Evolutionary conservation across 2,329 filamentous ascomycete species (phyloP).

Genomic region (Acrocalymma vagum): DNA sequence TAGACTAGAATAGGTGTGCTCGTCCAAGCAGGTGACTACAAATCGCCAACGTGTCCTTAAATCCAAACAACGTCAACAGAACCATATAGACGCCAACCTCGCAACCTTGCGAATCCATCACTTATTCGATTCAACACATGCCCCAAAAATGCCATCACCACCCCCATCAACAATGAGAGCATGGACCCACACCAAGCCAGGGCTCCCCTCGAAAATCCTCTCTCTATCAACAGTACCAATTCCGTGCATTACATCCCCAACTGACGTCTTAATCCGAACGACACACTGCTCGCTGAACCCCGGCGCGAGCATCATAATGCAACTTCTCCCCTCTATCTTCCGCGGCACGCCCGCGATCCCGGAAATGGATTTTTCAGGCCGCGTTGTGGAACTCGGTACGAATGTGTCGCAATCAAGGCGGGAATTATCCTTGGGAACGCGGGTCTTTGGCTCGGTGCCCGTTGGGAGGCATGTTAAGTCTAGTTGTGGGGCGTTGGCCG

Average conservation of each 20-base stretch:
- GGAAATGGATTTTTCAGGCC: slow-evolving; percentile 53
- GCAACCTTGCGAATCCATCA: no score
- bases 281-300: slow-evolving; percentile 54
- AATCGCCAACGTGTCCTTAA: no score
- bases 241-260: slow-evolving; percentile 12
- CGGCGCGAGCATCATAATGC: slow-evolving; percentile 51
- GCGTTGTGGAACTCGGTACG: slow-evolving; percentile 30
- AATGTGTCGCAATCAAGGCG: slow-evolving; percentile 5
- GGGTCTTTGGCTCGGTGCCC: slow-evolving; percentile 52
- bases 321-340: slow-evolving; percentile 50
- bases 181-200: slow-evolving; percentile 21
- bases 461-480: slow-evolving; percentile 44
- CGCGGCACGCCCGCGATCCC: slow-evolving; percentile 48
- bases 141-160: no score
- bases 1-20: no score
- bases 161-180: slow-evolving; percentile 29
- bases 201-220: slow-evolving; percentile 17
- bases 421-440: slow-evolving; percentile 39
- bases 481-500: slow-evolving; percentile 49
- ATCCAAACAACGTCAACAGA: no score
- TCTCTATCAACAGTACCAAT: slow-evolving; percentile 10
- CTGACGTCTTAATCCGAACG: slow-evolving; percentile 25
- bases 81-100: no score
- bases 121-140: no score
- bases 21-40: no score